Evolutionary conservation across 352 stramenopile species (phyloP), one percentile per base, ranked within the genome.

Genomic region (Elongisporangium senticosum): DNA sequence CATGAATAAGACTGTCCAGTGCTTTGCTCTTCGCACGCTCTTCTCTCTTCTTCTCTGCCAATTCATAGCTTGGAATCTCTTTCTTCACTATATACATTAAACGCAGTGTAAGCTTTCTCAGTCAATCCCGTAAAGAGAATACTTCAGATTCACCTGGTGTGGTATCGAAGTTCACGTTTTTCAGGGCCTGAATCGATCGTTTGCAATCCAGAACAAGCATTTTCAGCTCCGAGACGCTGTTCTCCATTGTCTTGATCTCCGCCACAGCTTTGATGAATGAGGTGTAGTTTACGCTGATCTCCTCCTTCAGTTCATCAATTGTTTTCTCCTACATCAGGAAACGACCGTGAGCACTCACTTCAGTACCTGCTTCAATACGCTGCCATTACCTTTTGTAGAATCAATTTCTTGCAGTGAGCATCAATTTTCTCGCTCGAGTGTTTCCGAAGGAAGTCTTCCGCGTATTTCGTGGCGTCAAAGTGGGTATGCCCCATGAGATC

Each of bases 181-280:
- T 83, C 20, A 94, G 56, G 2, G 71, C 58, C 19, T 81, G 53
- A 49, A 94, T 77, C 17, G 80, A 89, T 13, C 83, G 70, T 59
- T 87, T 89, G 64, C 82, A 90, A 28, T 94, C 80, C 21, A 90
- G 21, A 6, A 94, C 75, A 21, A 90, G 66, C 13, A 75, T 62
- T 61, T 92, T 90, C 47, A 94, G 69, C 56, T 90, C 77, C 48
- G 79, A 90, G 7, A 94, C 81, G 53, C 81, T 91, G 59, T 90
- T 92, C 49, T 94, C 84, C 79, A 94, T 92, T 7, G 65, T 84
- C 60, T 90, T 89, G 51, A 90, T 92, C 63, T 94, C 82, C 3
- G 71, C 63, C 7, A 80, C 77, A 8, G 82, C 80, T 4, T 67
- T 70, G 24, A 94, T 90, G 59, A 94, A 94, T 10, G 84, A 87